Evolutionary conservation across 352 stramenopile genomes (phyloP).

Genomic region (Achlya hypogyna): DNA sequence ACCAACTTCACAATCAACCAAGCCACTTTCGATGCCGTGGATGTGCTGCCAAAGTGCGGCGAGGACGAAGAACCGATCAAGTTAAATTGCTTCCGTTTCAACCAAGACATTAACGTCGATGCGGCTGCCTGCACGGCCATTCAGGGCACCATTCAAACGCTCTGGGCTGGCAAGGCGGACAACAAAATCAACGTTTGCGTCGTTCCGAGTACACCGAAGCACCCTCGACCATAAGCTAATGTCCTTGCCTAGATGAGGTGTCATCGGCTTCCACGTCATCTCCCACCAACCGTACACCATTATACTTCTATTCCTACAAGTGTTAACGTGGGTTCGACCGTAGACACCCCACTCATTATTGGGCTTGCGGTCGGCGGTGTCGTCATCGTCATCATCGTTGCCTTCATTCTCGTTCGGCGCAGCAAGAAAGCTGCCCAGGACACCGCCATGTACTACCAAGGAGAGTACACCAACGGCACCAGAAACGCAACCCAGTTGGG

Average conservation of each 20-base stretch:
- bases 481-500: neutral
- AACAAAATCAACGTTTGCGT: neutral
- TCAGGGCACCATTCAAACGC: neutral
- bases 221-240: neutral
- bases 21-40: neutral
- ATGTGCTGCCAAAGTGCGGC: neutral
- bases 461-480: neutral
- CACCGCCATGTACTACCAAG: neutral
- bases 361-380: neutral
- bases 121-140: neutral
- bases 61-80: neutral
- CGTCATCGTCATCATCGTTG: neutral
- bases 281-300: neutral
- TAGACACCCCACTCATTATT: neutral
- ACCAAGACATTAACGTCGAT: neutral
- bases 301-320: neutral
- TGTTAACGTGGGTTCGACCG: neutral
- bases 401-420: neutral
- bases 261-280: neutral
- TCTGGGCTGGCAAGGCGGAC: neutral
- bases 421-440: neutral
- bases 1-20: conserved; percentile 2
- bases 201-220: neutral
- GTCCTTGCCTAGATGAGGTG: neutral
- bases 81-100: neutral